Base-by-base conservation (phyloP, 2,329 filamentous ascomycete species). In the Ophiosphaerella narmari region DNA sequence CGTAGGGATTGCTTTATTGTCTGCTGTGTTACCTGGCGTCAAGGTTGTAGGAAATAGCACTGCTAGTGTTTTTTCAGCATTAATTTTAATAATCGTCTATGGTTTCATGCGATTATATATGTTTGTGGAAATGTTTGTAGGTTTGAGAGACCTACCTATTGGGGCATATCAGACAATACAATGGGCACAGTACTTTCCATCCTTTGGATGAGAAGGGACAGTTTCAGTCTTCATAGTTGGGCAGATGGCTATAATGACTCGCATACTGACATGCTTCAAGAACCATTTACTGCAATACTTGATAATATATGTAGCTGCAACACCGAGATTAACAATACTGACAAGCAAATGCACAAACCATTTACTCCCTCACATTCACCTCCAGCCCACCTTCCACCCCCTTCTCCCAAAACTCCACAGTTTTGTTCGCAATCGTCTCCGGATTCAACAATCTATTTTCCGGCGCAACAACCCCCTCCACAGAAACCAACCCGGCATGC, bases 401-500 rank as follows among this genome's bases (percentile, higher is more conserved):
- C 32, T 16, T 41, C 51, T 74, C 69, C 62, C 75, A 80, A 55
- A 80, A 72, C 34, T 65, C 67, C 71, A 75, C 80, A 9, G 74
- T 71, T 57, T 72, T 70, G 23, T 73, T 64, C 0, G 79, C 78
- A 55, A 82, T 81, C 21, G 75, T 76, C 38, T 54, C 60, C 0
- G 79, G 78, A 52, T 76, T 81, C 41, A 77, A 50, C 2, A 67
- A 66, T 52, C 72, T 70, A n/a, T 76, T 71, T 8, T 75, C 69
- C 0, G 71, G 67, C 2, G 60, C 60, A 0, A 82, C 78, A 0
- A 65, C 56, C 0, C 80, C 80, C 3, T 75, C 75, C 1, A 82
- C 74, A 40, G 65, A 73, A 2, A 83, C 62, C 14, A 82, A 59
- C 0, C 75, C 80, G 14, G 80, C 62, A 50, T 82, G 78, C 2